Evolutionary conservation across 257 asterid species (phyloP).

Genomic region (Salvia rosmarinus): DNA sequence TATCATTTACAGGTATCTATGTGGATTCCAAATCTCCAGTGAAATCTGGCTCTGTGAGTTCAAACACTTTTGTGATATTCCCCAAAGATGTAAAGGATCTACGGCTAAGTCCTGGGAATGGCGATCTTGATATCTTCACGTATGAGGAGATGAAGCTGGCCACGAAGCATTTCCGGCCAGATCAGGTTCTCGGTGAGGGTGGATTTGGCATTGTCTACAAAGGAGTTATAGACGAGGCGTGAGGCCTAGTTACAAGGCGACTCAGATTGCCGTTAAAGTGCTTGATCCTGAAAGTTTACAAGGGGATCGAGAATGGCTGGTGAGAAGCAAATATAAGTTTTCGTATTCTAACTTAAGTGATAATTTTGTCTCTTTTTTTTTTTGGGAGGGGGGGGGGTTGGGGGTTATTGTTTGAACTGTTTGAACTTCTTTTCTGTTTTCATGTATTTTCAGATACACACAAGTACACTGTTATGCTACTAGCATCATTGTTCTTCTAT

Average conservation of each 20-base stretch:
- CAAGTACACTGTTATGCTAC: neutral
- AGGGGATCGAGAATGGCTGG: slow-evolving; percentile 99
- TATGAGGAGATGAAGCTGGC: slow-evolving; percentile 96
- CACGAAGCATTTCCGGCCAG: slow-evolving; percentile 80
- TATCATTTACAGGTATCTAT: slow-evolving; percentile 26
- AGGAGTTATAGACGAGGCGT: slow-evolving; percentile 81
- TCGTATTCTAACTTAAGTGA: neutral
- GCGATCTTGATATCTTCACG: slow-evolving; percentile 78
- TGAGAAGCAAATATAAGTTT: slow-evolving; percentile 36
- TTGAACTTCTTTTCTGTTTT: neutral
- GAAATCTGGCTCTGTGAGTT: slow-evolving; percentile 47
- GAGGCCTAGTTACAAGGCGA: slow-evolving; percentile 62
- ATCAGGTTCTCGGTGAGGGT: slow-evolving; percentile 92
- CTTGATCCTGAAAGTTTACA: slow-evolving; percentile 92
- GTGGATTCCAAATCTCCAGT: slow-evolving; percentile 43
- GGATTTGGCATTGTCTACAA: slow-evolving; percentile 91
- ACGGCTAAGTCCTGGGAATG: slow-evolving; percentile 67
- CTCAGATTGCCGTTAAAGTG: slow-evolving; percentile 84
- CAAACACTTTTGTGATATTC: slow-evolving; percentile 49
- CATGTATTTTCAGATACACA: neutral
- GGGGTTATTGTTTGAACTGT: neutral
- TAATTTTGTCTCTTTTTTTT: too few relatives aligned
- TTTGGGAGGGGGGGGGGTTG: too few relatives aligned
- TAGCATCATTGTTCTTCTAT: neutral
- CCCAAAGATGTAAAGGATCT: slow-evolving; percentile 77